Evolutionary conservation across 2,329 filamentous ascomycete species (phyloP).

Genomic region (Xylaria sp.): DNA sequence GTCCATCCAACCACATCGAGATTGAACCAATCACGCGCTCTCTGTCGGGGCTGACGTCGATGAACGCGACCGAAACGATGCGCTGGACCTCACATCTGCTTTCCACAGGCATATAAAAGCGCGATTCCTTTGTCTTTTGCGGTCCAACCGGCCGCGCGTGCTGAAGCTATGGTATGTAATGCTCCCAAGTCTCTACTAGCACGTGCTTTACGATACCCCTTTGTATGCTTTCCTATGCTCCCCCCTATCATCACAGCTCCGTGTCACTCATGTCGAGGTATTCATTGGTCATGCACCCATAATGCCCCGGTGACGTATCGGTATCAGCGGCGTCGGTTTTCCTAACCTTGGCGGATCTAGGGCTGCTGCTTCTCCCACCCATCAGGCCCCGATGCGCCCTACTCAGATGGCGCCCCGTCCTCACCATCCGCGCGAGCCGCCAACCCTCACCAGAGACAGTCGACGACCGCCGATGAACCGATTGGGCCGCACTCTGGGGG

Average conservation of each 20-base stretch:
- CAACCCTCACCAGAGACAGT: slow-evolving; percentile 48
- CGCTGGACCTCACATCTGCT: slow-evolving; percentile 6
- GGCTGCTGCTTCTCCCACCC: slow-evolving; percentile 65
- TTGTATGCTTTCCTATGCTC: not conserved
- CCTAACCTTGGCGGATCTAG: slow-evolving; percentile 43
- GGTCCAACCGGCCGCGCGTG: not conserved
- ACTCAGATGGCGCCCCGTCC: slow-evolving; percentile 50
- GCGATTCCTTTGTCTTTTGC: not conserved
- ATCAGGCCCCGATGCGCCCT: slow-evolving; percentile 59
- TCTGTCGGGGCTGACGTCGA: not conserved
- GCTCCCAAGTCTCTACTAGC: no score
- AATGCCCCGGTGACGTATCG: no score
- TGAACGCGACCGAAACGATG: slow-evolving; percentile 21
- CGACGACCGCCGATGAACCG: slow-evolving; percentile 40
- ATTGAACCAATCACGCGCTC: not conserved
- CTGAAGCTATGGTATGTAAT: slow-evolving; percentile 23
- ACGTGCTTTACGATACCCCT: no score
- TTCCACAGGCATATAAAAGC: slow-evolving; percentile 12
- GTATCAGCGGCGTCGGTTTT: slow-evolving; percentile 2
- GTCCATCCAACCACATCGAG: not conserved
- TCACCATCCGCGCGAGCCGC: slow-evolving; percentile 61
- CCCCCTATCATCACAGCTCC: not conserved
- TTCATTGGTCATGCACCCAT: no score
- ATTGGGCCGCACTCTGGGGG: slow-evolving; percentile 26
- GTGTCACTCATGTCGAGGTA: no score